Base-by-base conservation (phyloP, 495 filamentous ascomycete species). In the Annulohypoxylon nitens region DNA sequence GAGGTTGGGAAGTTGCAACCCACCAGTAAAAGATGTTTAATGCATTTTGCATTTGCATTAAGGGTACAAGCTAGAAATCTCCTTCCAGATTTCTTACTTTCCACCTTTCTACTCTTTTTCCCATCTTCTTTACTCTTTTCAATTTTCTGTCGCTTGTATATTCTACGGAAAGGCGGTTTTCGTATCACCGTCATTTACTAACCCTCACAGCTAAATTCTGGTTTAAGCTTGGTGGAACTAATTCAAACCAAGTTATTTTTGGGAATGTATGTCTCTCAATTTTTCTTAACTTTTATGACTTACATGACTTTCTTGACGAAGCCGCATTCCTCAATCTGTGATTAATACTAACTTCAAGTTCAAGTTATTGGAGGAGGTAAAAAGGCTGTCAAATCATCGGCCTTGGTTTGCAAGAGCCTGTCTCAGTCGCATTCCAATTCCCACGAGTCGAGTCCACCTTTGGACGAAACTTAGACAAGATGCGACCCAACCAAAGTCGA, bases 1-100 rank as follows among this genome's bases (percentile, higher is more conserved):
- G 77, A 74, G 77, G 77, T 63, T 79, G 77, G 77, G 77, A 71
- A 65, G 51, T 60, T 62, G 71, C 39, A 72, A 61, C 65, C 61
- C 64, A 72, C 67, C 71, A 67, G 65, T 67, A 60, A 77, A 67
- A 33, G 39, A 75, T 77, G 50, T 51, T 51, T 51, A 25, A 54
- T 54, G 50, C 50, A 54, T 33, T 54, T 30, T 25, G 20, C 75
- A 74, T 74, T 65, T 47, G 76, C 75, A 74, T 75, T 68, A 75
- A 77, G 75, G 69, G 69, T 73, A 62, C 48, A 64, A 50, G 47
- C 67, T 66, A 65, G 57, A 69, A 68, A 61, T 70, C 57, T 67
- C 62, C 55, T 68, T 62, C 65, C 65, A 10, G 20, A 36, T 26
- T 54, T 48, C 34, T 60, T 33, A 20, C 55, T 53, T 62, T 59